phyloP scores from a whole-genome alignment of 179 eudicot genomes.

The Nepenthes alata region DNA sequence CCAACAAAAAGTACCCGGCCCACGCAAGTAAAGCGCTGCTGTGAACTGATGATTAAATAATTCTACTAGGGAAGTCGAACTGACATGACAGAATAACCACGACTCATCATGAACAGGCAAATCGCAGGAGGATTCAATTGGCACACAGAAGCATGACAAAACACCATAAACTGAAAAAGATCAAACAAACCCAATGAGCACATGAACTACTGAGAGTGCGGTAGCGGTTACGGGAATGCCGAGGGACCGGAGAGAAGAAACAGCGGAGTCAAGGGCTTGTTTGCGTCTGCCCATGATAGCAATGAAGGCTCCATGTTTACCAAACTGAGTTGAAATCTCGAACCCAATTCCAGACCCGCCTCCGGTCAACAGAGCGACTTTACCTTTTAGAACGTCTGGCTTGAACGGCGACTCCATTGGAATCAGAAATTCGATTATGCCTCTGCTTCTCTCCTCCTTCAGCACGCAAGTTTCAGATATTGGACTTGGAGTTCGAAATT shows the following conservation, averaged over 20 bases:
- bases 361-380: slow-evolving; percentile 77
- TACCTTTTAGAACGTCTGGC: slow-evolving; percentile 50
- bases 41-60: no score
- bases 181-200: not conserved
- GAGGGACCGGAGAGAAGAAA: slow-evolving; percentile 48
- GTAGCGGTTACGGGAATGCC: slow-evolving; percentile 43
- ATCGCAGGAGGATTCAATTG: no score
- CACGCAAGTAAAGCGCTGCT: no score
- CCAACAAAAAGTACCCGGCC: no score
- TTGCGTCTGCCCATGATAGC: slow-evolving; percentile 91
- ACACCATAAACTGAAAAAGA: not conserved
- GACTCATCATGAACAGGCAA: no score
- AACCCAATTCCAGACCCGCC: slow-evolving; percentile 93
- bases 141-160: no score
- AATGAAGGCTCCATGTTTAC: slow-evolving; percentile 73
- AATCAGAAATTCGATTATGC: not conserved
- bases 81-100: no score
- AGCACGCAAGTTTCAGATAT: no score
- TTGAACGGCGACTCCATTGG: slow-evolving; percentile 66
- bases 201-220: not conserved
- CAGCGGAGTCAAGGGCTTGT: slow-evolving; percentile 60
- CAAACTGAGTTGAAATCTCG: slow-evolving; percentile 72
- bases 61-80: no score
- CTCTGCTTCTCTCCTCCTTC: no score
- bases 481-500: no score